Evolutionary conservation across 106 monocot species (phyloP), one percentile per base, ranked within the genome.

Genomic region (Alisma plantagoaquatica): DNA sequence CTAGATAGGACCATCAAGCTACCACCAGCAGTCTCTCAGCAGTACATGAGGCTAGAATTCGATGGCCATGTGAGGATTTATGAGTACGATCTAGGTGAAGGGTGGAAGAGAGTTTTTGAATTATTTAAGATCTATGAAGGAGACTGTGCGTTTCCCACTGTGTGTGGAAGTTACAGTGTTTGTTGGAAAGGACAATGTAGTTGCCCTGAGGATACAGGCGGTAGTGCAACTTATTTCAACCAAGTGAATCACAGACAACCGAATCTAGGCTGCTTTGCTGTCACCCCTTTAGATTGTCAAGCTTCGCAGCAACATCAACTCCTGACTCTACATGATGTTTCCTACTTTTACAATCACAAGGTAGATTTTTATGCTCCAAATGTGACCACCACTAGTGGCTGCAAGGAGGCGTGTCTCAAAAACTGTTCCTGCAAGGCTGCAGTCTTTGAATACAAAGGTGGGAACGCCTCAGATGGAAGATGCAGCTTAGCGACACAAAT

Each of bases 21-120:
- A 1, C 16, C 18, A 21, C 38, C 23, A 20, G 6, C 10, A 46
- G 27, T 59, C 11, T 38, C 72, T 17, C 30, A 44, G 7, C 72
- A 75, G 46, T 71, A 53, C 54, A 63, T 76, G 72, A 60, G 76
- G 35, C 31, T 81, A 0, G 75, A 81, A 28, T 44, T 23, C 0
- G 80, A 81, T 23, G 80, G 80, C 54, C 75, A 68, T 46, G 42
- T 80, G 47, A 60, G 62, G 43, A 14, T 63, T 29, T 80, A 75
- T 29, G 20, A 52, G 16, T 80, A 67, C 70, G 38, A 49, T 0
- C 11, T 19, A 23, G 7, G 2, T 32, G 16, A 32, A 16, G 57
- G 48, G 21, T 57, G 46, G 15, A 38, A 25, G 17, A 28, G 33
- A 15, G 23, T 23, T 5, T 59, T 19, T 22, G 52, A 22, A 28